Base-by-base conservation (phyloP, 2,329 filamentous ascomycete genomes). In the Exophiala sp. region DNA sequence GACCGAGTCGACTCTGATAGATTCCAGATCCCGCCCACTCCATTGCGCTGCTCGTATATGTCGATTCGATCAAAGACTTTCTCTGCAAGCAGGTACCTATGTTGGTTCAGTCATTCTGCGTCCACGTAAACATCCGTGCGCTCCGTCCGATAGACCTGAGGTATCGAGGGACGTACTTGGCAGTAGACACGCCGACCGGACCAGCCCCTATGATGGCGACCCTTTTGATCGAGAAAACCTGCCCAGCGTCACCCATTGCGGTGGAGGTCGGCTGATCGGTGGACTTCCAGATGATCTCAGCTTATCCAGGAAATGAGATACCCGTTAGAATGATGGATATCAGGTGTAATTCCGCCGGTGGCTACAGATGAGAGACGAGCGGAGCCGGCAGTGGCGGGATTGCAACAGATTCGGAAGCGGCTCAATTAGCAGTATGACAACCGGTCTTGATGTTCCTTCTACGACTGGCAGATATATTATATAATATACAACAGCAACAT, bases 1-100 rank as follows among this genome's bases (percentile, higher is more conserved):
- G 42, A 63, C 16, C 35, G 76, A 52, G 63, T 71, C 55, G 64
- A 73, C 62, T 38, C 68, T 48, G 66, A 75, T 68, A 22, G 89
- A 62, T 88, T 85, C 91, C 91, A 97, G 8, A 93, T 80, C 1
- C 93, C 91, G 50, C 89, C 91, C 5, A 85, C 78, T 41, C 80
- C 76, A 38, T 76, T 72, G 58, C 88, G 82, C 67, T 95, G 88
- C 68, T 97, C 93, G 62, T 86, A 94, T 32, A 96, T 68, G 52
- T 82, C 79, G 52, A 97, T 82, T 23, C 73, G 77, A 10, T 81
- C 70, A 62, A 93, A 93, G 1, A 65, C 73, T 63, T 75, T 84
- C 60, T 86, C 88, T 0, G 85, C 87, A 9, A 79, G 65, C 14
- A 96, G 74, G 63, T 90, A 90, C 58, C 78, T 80, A 43, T 8